These are phyloP conservation scores for Tricholoma terreum DNA, from an alignment of 768 basidiomycete genomes.

Conservation along the genomic window DNA sequence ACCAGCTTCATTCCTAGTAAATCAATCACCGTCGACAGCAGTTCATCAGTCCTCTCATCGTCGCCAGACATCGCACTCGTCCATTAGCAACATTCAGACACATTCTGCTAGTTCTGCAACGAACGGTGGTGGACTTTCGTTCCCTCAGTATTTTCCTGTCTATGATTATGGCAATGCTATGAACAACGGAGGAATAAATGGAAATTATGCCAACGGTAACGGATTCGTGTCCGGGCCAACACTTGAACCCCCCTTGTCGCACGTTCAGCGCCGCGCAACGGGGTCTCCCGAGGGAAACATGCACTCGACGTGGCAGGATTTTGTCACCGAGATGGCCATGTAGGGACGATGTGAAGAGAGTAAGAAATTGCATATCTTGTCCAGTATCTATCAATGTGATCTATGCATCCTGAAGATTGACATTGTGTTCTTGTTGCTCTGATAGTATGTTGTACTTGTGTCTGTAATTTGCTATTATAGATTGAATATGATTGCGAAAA, in stretches of 20 bases:
- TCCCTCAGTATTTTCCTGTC: conserved; percentile 74
- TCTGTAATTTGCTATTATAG: too few species aligned
- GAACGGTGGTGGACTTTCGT: conserved; percentile 19
- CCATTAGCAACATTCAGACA: conserved; percentile 12
- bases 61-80: conserved; percentile 14
- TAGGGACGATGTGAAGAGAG: conserved; percentile 2
- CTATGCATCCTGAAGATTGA: not conserved
- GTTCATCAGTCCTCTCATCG: conserved; percentile 20
- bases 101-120: not conserved
- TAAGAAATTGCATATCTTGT: not conserved
- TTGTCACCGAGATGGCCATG: conserved; percentile 47
- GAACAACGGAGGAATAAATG: conserved; percentile 16
- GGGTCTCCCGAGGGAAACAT: conserved; percentile 62
- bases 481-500: too few species aligned
- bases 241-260: conserved; percentile 38
- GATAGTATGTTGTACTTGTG: not conserved
- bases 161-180: conserved; percentile 59
- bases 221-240: conserved; percentile 28
- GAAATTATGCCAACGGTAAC: conserved; percentile 13
- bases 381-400: not conserved
- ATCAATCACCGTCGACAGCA: conserved; percentile 15
- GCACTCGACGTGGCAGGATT: conserved; percentile 64
- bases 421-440: not conserved
- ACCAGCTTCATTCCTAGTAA: conserved; percentile 30
- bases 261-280: conserved; percentile 38